A percentile compares a stretch with the other conserved stretches of the same genome.
phyloP scores from a whole-genome alignment of 2,329 filamentous ascomycete species.

The Fusarium multiceps region DNA sequence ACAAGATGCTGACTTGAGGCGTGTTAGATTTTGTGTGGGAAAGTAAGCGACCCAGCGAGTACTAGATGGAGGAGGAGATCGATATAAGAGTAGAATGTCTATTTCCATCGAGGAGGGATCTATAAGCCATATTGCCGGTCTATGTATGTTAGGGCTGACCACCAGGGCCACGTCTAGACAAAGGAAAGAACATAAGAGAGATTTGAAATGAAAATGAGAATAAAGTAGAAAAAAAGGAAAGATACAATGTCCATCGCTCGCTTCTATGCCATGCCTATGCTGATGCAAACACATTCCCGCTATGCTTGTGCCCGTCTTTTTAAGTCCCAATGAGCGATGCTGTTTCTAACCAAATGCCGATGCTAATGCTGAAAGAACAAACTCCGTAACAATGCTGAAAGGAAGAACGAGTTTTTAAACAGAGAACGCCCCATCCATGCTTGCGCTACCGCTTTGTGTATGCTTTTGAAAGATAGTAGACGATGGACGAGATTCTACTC shows the following conservation, averaged over 20 bases:
- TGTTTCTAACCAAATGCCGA: conserved; percentile 9
- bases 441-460: conserved; percentile 26
- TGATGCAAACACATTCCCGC: conserved; percentile 7
- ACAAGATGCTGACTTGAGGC: conserved; percentile 32
- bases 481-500: conserved; percentile 37
- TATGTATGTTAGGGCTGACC: conserved; percentile 29
- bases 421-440: conserved; percentile 40
- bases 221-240: conserved; percentile 23
- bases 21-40: conserved; percentile 59
- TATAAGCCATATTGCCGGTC: conserved; percentile 33
- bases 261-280: conserved; percentile 25
- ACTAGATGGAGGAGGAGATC: not conserved
- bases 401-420: conserved; percentile 20
- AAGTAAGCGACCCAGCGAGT: conserved; percentile 48
- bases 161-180: conserved; percentile 31
- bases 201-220: conserved; percentile 3
- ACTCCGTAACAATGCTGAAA: conserved; percentile 35
- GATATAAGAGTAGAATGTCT: conserved; percentile 11
- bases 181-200: conserved; percentile 10
- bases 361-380: conserved; percentile 13
- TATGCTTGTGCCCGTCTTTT: conserved; percentile 19
- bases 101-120: conserved; percentile 21
- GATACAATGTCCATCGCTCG: conserved; percentile 19
- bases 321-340: conserved; percentile 28
- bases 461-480: conserved; percentile 8